Base-by-base conservation (phyloP, 805 yeast species). In the Isabelozyma rhagii region DNA sequence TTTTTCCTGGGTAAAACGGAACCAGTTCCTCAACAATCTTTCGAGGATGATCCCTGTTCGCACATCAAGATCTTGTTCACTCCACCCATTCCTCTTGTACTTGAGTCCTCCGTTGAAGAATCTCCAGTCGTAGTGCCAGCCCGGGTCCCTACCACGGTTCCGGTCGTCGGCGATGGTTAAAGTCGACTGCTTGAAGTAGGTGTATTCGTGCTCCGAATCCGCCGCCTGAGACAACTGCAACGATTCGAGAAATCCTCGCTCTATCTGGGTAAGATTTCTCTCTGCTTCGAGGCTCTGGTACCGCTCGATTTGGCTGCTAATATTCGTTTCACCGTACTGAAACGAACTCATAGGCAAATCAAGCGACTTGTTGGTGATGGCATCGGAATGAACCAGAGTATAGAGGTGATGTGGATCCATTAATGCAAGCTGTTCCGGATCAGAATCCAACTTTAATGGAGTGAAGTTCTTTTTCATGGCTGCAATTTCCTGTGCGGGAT, bases 121-220 rank as follows among this genome's bases (percentile, higher is more conserved):
- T 48, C 86, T 64, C 72, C 76, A 77, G 59, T 84, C 88, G 55
- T 81, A 80, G 60, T 83, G 87, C 61, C 76, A 74, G 15, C 83
- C 83, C 54, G 56, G 52, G 45, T 74, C 74, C 50, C 71, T 73
- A 29, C 63, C 66, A 18, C 67, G 50, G 52, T 65, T 68, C 43
- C 64, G 68, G 6, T 39, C 43, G 29, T 63, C 67, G 31, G 69
- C 68, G 21, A 53, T 51, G 28, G 63, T 47, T 38, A 68, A 56
- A 3, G 62, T 53, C 4, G 74, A 68, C 67, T 62, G 59, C 44
- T 63, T 63, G 60, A 77, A 77, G 46, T 75, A 71, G 41, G 74
- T 69, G 4, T 67, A 60, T 39, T 75, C 68, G 36, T 56, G 55
- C 27, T 47, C 48, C 3, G 61, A 51, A 21, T 55, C 49, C 41